phyloP scores from a whole-genome alignment of 345 rosid genomes.

The Boechera divaricarpa region DNA sequence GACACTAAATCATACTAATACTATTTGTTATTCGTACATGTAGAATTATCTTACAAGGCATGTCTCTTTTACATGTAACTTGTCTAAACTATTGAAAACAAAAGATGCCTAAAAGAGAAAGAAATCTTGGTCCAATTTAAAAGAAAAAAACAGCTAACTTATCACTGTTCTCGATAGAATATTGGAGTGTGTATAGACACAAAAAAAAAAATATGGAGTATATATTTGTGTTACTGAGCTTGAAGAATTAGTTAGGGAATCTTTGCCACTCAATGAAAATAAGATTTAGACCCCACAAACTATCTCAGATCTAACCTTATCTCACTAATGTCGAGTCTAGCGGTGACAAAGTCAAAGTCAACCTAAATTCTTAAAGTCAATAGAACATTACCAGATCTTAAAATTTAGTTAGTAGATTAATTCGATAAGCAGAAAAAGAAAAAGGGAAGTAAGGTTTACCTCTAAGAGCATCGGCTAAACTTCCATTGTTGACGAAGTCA shows the following conservation, averaged over 20 bases:
- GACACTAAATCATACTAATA: not conserved
- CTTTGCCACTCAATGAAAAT: conserved; percentile 17
- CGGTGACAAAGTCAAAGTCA: conserved; percentile 41
- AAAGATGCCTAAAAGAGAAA: conserved; percentile 33
- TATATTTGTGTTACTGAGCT: conserved; percentile 2
- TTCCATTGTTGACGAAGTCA: conserved; percentile 92
- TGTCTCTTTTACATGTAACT: not conserved
- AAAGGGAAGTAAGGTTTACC: conserved; percentile 47
- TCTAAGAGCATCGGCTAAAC: conserved; percentile 80
- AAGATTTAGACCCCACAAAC: conserved; percentile 29
- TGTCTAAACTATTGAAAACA: not conserved
- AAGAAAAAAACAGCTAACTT: not conserved
- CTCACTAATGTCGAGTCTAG: conserved; percentile 10
- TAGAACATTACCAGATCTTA: not conserved
- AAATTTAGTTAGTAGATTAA: not conserved
- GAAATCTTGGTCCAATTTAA: not conserved
- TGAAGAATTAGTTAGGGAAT: conserved; percentile 12
- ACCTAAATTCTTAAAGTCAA: not conserved
- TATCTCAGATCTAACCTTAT: conserved; percentile 33
- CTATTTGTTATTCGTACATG: not conserved
- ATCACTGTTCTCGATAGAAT: conserved; percentile 14
- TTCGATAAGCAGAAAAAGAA: not conserved
- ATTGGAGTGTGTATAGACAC: not conserved
- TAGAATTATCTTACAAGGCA: conserved; percentile 6
- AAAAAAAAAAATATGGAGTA: not conserved